Conservation (phyloP, 305 asterid genomes). For the Fraxinus sp. region DNA sequence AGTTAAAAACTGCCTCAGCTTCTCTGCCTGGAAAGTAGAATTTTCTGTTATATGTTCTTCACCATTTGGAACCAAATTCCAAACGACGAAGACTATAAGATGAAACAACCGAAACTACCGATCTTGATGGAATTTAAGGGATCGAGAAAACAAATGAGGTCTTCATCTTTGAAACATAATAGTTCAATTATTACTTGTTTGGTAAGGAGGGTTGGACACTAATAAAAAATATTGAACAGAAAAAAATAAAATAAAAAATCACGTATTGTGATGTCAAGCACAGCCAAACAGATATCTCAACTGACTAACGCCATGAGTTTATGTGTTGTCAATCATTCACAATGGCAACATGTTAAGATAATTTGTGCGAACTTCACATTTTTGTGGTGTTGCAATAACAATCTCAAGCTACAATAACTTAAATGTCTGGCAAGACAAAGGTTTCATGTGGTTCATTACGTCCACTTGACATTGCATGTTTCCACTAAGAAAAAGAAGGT, state of each 20-base stretch:
- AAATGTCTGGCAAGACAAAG: background rate
- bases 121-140: background rate
- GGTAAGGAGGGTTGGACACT: background rate
- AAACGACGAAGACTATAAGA: background rate
- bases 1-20: constrained; percentile 21
- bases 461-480: background rate
- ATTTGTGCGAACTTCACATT: background rate
- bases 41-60: constrained; percentile 3
- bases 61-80: background rate
- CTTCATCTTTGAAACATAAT: background rate
- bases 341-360: background rate
- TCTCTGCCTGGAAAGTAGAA: constrained; percentile 35
- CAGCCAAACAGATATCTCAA: background rate
- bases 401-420: background rate
- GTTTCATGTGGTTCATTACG: background rate
- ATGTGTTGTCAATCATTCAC: background rate
- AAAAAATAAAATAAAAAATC: background rate
- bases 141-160: background rate
- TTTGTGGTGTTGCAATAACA: background rate
- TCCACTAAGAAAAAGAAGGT: background rate
- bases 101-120: background rate
- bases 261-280: background rate
- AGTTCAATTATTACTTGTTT: background rate
- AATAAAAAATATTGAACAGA: background rate
- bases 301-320: background rate